Conservation (phyloP, 306 rosid species). For the Dalbergia cultrata region DNA sequence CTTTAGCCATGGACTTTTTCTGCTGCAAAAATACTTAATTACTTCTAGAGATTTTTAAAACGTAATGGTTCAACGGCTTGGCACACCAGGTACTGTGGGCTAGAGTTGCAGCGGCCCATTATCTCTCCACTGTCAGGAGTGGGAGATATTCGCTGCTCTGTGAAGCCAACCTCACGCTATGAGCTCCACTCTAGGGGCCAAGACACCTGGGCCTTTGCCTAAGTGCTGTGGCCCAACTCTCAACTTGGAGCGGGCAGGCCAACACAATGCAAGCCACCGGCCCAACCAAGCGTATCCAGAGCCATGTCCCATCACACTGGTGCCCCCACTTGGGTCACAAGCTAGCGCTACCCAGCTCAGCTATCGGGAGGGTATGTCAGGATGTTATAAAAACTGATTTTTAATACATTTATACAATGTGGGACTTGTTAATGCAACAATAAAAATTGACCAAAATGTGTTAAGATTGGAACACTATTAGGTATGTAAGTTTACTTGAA, state of each 20-base stretch:
- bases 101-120: not conserved
- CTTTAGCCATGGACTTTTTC: no score
- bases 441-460: no score
- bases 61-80: constrained; percentile 8
- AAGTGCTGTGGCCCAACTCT: not conserved
- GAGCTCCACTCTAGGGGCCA: no score
- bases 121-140: constrained; percentile 44
- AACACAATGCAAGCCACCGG: not conserved
- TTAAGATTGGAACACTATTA: no score
- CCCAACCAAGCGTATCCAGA: not conserved
- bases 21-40: no score
- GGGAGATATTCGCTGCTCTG: constrained; percentile 51
- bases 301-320: not conserved
- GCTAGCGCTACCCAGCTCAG: constrained; percentile 12
- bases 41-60: not conserved
- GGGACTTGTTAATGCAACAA: not conserved
- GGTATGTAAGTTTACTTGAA: no score
- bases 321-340: constrained; percentile 15
- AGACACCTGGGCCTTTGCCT: not conserved
- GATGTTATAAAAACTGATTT: not conserved
- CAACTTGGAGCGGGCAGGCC: constrained; percentile 26
- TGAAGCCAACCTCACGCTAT: constrained; percentile 49
- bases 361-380: not conserved
- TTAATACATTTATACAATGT: not conserved
- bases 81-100: not conserved